Conservation (phyloP, 2,329 filamentous ascomycete species). For the Mycosphaerelloides madeirae region DNA sequence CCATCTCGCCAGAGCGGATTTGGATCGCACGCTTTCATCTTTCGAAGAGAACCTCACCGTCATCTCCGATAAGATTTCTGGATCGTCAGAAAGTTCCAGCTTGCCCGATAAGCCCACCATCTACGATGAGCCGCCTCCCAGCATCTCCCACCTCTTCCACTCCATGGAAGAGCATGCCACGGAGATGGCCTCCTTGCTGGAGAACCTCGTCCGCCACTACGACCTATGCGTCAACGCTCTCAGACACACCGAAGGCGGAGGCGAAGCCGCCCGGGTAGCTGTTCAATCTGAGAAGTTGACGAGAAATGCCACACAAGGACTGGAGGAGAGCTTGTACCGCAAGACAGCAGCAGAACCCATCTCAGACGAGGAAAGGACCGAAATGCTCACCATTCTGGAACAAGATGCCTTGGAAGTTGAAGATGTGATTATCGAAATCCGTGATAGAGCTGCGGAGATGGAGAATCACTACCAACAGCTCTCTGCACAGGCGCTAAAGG, state of each 20-base stretch:
- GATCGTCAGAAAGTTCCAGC: slow-evolving; percentile 9
- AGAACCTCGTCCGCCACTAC: slow-evolving; percentile 80
- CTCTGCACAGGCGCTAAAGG: slow-evolving; percentile 56
- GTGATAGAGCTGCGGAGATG: slow-evolving; percentile 71
- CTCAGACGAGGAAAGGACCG: slow-evolving; percentile 67
- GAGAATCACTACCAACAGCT: slow-evolving; percentile 64
- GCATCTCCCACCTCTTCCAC: slow-evolving; percentile 45
- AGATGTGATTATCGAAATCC: slow-evolving; percentile 62
- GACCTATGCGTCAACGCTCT: slow-evolving; percentile 90
- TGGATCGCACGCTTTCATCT: slow-evolving; percentile 52
- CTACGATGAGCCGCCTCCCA: slow-evolving; percentile 25
- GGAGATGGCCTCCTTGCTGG: slow-evolving; percentile 74
- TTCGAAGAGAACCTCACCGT: slow-evolving; percentile 62
- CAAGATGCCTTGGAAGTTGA: slow-evolving; percentile 63
- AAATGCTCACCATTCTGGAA: slow-evolving; percentile 77
- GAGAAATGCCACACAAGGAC: slow-evolving; percentile 11
- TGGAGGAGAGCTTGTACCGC: slow-evolving; percentile 59
- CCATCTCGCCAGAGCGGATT: slow-evolving; percentile 60
- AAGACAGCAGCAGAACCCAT: slow-evolving; percentile 56
- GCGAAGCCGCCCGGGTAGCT: slow-evolving; percentile 42
- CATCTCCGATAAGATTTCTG: slow-evolving; percentile 14
- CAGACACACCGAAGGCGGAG: slow-evolving; percentile 70
- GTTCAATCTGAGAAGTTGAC: slow-evolving; percentile 34
- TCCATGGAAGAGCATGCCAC: slow-evolving; percentile 68
- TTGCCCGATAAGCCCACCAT: slow-evolving; percentile 29